phyloP scores from a whole-genome alignment of 2,329 filamentous ascomycete species.

The Monosporascus sp. region DNA sequence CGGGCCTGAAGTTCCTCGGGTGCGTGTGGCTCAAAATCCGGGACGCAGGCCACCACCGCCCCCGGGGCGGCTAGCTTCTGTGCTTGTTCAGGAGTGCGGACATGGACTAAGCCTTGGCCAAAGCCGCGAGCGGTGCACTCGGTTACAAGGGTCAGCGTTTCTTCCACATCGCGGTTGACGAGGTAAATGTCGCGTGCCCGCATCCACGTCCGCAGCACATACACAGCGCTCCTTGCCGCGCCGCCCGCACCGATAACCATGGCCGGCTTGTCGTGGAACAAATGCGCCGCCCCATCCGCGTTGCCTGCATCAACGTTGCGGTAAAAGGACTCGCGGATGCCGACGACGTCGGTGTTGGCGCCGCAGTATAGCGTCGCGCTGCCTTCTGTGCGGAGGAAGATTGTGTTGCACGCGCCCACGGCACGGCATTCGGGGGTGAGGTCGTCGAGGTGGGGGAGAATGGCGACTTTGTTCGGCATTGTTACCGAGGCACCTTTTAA shows the following conservation, averaged over 20 bases:
- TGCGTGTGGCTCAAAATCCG: conserved; percentile 67
- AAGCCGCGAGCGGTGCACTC: conserved; percentile 59
- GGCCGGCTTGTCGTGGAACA: conserved; percentile 56
- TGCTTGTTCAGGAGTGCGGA: conserved; percentile 58
- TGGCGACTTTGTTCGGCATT: conserved; percentile 79
- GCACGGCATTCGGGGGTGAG: conserved; percentile 67
- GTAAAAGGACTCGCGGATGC: conserved; percentile 67
- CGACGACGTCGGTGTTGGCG: conserved; percentile 77
- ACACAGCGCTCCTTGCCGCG: conserved; percentile 72
- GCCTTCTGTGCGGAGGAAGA: conserved; percentile 54
- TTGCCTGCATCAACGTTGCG: conserved; percentile 38
- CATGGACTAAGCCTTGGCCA: conserved; percentile 54
- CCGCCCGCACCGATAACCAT: conserved; percentile 75
- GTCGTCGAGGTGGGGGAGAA: conserved; percentile 67
- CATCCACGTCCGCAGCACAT: conserved; percentile 67
- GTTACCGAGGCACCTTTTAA: conserved; percentile 64
- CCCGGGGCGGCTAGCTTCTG: conserved; percentile 51
- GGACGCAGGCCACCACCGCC: conserved; percentile 69
- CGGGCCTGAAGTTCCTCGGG: conserved; percentile 57
- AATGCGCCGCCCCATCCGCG: conserved; percentile 31
- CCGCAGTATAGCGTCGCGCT: conserved; percentile 56
- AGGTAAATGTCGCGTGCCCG: conserved; percentile 66
- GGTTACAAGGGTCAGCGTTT: conserved; percentile 61
- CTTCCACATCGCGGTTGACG: conserved; percentile 65
- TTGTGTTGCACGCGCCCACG: conserved; percentile 75